Evolutionary conservation across 176 grass and related monocot species (phyloP).

Genomic region (Pharus latifolius): DNA sequence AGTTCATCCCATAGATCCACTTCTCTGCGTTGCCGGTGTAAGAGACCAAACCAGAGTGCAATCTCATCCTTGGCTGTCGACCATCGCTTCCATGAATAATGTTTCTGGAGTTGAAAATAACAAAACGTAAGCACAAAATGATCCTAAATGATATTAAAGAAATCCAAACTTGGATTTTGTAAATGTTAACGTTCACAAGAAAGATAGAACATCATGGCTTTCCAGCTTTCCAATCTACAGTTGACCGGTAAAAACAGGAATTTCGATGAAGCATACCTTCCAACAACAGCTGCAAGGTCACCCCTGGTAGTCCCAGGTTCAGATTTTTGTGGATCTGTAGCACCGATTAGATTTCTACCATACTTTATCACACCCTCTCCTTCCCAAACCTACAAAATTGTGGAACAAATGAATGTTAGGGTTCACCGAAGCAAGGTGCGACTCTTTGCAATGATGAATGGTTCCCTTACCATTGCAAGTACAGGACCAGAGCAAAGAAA

Average conservation of each 20-base stretch:
- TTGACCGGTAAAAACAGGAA: neutral
- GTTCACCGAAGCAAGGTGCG: neutral
- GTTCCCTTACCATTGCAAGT: constrained; percentile 70
- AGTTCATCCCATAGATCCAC: constrained; percentile 78
- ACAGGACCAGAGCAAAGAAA: constrained; percentile 92
- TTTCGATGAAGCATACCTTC: constrained; percentile 49
- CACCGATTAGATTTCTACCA: constrained; percentile 82
- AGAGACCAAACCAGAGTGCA: constrained; percentile 77
- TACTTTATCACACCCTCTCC: constrained; percentile 94
- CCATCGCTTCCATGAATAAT: constrained; percentile 92
- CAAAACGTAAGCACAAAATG: neutral
- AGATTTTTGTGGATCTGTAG: constrained; percentile 88
- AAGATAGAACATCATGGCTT: neutral
- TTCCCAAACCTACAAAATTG: constrained; percentile 78
- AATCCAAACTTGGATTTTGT: neutral
- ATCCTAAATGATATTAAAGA: neutral
- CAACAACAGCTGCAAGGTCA: constrained; percentile 83
- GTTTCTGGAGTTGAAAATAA: constrained; percentile 42
- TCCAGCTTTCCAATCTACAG: neutral
- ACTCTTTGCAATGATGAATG: neutral
- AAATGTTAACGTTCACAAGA: neutral
- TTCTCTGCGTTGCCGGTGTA: constrained; percentile 66
- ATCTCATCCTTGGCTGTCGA: constrained; percentile 85
- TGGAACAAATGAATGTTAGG: neutral
- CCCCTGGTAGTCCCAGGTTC: constrained; percentile 96